Base-by-base conservation (phyloP, 208 protist species). In the Hexamita inflata region DNA sequence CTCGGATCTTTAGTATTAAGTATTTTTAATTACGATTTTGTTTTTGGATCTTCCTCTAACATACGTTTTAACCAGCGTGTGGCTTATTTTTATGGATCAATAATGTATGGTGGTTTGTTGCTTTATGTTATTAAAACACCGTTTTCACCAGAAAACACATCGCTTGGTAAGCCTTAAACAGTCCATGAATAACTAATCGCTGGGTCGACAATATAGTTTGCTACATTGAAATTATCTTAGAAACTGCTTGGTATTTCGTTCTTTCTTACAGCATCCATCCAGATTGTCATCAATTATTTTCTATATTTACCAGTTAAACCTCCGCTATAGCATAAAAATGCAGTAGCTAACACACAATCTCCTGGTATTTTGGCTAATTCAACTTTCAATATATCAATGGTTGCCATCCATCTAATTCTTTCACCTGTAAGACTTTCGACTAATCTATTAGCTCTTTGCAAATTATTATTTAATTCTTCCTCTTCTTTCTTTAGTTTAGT, bases 41-140 rank as follows among this genome's bases (percentile, higher is more conserved):
- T 86, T 85, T 93, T 11, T 28, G 80, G 82, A 64, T 85, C 76
- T 24, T 83, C 74, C 4, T 45, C 1, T 41, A 79, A 75, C 62
- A 87, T 74, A 19, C 90, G 89, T 80, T 95, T 95, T 57, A 97
- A 90, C 94, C 94, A 98, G 85, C 95, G 94, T 81, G 95, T 97
- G 4, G 94, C 95, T 86, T 98, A 94, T 80, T 88, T 87, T 86
- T 98, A 93, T 58, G 95, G 95, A 82, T 98, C 95, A 76, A 98
- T 94, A 88, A 97, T 95, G 30, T 98, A 88, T 34, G 95, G 94
- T 87, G 60, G 9, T 49, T 92, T 83, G 19, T 87, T 89, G 42
- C 90, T 90, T 53, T 87, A 84, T 39, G 90, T 94, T 7, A 96
- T 93, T 30, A 97, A 84, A n/a, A 93, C 87, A 68, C 93, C 94